Base-by-base conservation (phyloP, 2,329 filamentous ascomycete genomes). In the Dissoconium aciculare region DNA sequence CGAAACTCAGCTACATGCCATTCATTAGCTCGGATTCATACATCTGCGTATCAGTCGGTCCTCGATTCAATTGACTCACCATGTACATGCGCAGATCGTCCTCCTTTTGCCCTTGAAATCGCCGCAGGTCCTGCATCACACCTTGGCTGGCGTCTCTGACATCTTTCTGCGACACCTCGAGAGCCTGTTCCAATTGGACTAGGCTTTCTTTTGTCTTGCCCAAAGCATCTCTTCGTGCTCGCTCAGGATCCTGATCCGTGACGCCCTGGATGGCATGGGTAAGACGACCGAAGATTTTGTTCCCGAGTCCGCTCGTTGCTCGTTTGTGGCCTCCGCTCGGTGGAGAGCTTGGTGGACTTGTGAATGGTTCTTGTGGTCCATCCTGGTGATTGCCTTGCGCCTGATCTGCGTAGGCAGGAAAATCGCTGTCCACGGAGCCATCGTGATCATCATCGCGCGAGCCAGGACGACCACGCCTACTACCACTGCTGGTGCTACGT, bases 261-360 rank as follows among this genome's bases (percentile, higher is more conserved):
- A 95, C 87, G 3, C 89, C 89, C 50, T 95, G 83, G 17, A 95
- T 83, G 0, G 89, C 89, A 57, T 98, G 87, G 33, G 82, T 91
- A 39, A 98, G 78, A 8, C 85, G 80, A 1, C 87, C 89, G 54
- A 98, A 95, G 31, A 98, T 83, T 59, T 87, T 74, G 49, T 70
- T 93, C 2, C 85, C 85, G 38, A 95, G 85, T n/a, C 81, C 75
- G 49, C 82, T 91, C 2, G 78, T 67, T 25, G 72, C 75, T 58
- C 92, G 92, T 54, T 75, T 79, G 57, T 93, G 84, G 2, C 27
- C 32, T 8, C 36, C 36, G 25, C 48, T 44, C 8, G 8, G 8
- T 8, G 8, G 8, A 8, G 8, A 8, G 19, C 19, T 23, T 3
- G 40, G 36, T n/a, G 49, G 45, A 21, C 34, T 43, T n/a, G 34